These are phyloP conservation scores for Colletotrichum sp. DNA, from an alignment of 2,329 filamentous ascomycete species.

Conservation along the genomic window DNA sequence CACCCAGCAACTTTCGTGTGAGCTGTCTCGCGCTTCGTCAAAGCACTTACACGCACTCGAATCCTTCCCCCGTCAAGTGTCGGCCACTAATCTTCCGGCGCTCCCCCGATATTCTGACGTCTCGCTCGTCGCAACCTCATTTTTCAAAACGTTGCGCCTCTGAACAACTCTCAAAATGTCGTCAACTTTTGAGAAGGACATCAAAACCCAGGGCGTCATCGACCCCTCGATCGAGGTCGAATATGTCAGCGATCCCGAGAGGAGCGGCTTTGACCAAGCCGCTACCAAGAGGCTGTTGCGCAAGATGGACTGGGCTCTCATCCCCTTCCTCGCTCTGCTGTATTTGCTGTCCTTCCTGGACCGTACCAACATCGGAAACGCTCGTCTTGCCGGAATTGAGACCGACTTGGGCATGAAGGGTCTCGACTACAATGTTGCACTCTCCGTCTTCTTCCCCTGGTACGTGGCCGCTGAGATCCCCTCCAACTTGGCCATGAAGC, in stretches of 20 bases:
- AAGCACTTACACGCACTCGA: neutral
- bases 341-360: slow-evolving; percentile 53
- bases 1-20: neutral
- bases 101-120: neutral
- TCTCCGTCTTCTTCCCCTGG: slow-evolving; percentile 58
- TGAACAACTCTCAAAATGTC: neutral
- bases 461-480: slow-evolving; percentile 61
- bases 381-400: slow-evolving; percentile 39
- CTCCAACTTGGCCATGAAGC: slow-evolving; percentile 62
- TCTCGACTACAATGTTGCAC: slow-evolving; percentile 64
- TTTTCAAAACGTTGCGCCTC: neutral
- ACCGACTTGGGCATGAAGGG: slow-evolving; percentile 51
- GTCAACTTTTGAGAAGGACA: slow-evolving; percentile 13
- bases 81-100: neutral
- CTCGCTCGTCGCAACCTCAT: neutral
- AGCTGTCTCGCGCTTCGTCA: neutral
- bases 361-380: slow-evolving; percentile 55
- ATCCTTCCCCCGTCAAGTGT: neutral
- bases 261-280: slow-evolving; percentile 31
- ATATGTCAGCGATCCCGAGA: slow-evolving; percentile 20
- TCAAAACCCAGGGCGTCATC: slow-evolving; percentile 2
- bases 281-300: slow-evolving; percentile 56
- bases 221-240: slow-evolving; percentile 22
- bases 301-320: slow-evolving; percentile 59
- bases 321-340: slow-evolving; percentile 64